These are phyloP conservation scores for Trichosanthes cucumerina DNA, from an alignment of 306 rosid species.

Conservation along the genomic window DNA sequence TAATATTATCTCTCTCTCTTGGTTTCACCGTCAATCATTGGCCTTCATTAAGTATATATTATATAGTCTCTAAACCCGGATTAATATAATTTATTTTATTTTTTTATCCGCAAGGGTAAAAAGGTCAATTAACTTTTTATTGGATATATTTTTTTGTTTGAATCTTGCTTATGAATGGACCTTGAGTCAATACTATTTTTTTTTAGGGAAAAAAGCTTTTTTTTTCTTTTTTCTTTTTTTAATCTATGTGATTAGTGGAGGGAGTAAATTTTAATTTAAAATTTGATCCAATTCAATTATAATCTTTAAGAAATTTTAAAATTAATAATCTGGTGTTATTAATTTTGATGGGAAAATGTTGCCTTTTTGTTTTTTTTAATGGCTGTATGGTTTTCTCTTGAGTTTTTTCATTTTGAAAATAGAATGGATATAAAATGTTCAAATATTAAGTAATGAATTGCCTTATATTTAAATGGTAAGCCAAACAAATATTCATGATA, in stretches of 20 bases:
- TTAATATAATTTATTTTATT: not conserved
- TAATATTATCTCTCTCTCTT: not conserved
- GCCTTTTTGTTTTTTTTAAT: no score
- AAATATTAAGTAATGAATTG: not conserved
- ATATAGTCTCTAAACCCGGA: not conserved
- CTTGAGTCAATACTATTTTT: not conserved
- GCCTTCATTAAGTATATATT: not conserved
- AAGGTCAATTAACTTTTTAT: not conserved
- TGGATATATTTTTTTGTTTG: not conserved
- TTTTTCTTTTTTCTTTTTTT: not conserved
- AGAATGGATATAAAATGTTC: not conserved
- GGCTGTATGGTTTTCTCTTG: not conserved
- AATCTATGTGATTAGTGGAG: not conserved
- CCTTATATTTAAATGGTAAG: not conserved
- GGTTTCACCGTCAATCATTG: slow-evolving; percentile 8
- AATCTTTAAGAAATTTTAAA: not conserved
- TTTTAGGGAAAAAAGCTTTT: not conserved
- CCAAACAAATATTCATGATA: not conserved
- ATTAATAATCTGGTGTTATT: not conserved
- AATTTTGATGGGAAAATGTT: not conserved
- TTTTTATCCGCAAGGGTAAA: not conserved
- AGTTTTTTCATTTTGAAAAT: not conserved
- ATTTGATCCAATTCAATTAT: not conserved
- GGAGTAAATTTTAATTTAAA: not conserved
- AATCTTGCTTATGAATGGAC: not conserved